Evolutionary conservation across 2,329 filamentous ascomycete genomes (phyloP), one percentile per base, ranked within the genome.

Genomic region (Davidsoniella eucalypti): DNA sequence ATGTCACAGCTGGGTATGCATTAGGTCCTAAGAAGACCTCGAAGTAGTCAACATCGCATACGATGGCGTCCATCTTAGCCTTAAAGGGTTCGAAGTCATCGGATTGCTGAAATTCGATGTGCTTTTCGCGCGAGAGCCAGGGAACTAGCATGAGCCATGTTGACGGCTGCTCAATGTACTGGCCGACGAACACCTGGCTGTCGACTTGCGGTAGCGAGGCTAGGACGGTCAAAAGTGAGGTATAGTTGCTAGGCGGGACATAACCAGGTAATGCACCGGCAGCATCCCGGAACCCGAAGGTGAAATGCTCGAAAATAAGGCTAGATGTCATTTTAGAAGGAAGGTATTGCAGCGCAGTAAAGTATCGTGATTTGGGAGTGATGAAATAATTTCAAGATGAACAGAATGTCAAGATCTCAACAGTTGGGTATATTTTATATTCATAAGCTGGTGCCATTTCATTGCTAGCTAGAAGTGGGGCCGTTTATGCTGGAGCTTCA

Each of bases 61-160:
- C 56, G 43, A 61, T 53, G 39, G 55, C 55, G 39, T 57, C 52
- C 4, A 55, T 56, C 49, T 63, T 53, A n/a, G 64, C 49, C 53
- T 62, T 60, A 39, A 66, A 57, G 7, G 64, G 63, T 38, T 63
- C 62, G 16, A 67, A 61, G 57, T 66, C 68, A 4, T 46, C 62
- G 5, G 65, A 67, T 52, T 62, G 61, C 54, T 65, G 61, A 54
- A 70, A 72, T 54, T 63, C 62, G 52, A 61, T 56, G 55, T 64
- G 60, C 44, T 61, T 61, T 36, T 57, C 57, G 6, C 54, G 50
- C 7, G 63, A 64, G 41, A 56, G 53, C 65, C 65, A 67, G 49
- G 59, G 59, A 25, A 64, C 57, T 46, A 63, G 56, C 50, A 63
- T 58, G 44, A 61, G 56, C 59, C 61, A 64, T 33, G 54, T 57